Base-by-base conservation (phyloP, 2,329 filamentous ascomycete species). In the Paraphaeosphaeria sporulosa region DNA sequence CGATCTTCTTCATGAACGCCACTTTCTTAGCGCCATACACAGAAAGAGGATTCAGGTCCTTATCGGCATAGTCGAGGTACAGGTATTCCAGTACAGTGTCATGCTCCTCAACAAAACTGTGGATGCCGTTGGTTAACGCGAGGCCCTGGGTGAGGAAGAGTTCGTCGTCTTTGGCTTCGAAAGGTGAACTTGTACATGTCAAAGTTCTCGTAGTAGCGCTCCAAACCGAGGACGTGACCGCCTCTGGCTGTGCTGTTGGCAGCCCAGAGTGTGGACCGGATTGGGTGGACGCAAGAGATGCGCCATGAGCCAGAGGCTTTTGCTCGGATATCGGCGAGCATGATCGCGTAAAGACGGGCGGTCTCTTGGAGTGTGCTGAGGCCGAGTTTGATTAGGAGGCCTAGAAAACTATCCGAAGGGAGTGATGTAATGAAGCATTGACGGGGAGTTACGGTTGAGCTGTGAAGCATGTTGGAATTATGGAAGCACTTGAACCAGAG, bases 151-250 rank as follows among this genome's bases (percentile, higher is more conserved):
- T 34, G 23, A 51, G 43, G 34, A 57, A 57, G 19, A 57, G 47
- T 10, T 51, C 36, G 32, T 57, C 60, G 15, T 65, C 60, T 19
- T 65, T 58, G 25, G 53, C 43, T 34, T 61, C 60, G 2, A 59
- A 2, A 65, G 58, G 19, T 65, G 63, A 60, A 61, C 54, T 65
- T 60, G n/a, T 65, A 65, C 58, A 65, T 61, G 19, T 63, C 60
- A n/a, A 65, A 65, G 25, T 51, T 51, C 19, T 57, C 55, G 12
- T 25, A 36, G 23, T 51, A 57, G 15, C 55, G 55, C 34, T 57
- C 55, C 46, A 51, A 44, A 9, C 73, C 74, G 46, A 80, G 68
- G 52, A 80, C 75, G 64, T 76, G 78, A 58, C 74, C 76, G 58
- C 79, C 75, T 49, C 69, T 73, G 42, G 70, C 69, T 10, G 62